Evolutionary conservation across 495 filamentous ascomycete genomes (phyloP).

Genomic region (Astrocystis sublimbata): DNA sequence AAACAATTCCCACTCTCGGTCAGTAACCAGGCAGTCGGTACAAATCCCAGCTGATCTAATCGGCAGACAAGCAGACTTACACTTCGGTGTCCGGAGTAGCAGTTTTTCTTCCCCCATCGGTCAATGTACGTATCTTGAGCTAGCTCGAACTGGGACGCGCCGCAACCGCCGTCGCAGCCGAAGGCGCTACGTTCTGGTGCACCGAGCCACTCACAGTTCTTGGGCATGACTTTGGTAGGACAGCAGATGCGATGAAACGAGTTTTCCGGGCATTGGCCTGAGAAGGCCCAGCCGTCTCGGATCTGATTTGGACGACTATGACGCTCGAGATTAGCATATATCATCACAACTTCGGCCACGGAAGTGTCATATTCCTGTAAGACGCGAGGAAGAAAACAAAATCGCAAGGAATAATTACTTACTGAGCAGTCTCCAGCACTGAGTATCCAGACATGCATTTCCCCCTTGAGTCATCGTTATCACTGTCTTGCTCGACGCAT

Average conservation of each 20-base stretch:
- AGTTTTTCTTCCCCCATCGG: conserved; percentile 16
- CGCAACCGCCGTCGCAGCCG: conserved; percentile 30
- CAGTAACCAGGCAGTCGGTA: neutral
- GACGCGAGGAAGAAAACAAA: neutral
- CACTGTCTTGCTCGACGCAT: neutral
- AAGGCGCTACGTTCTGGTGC: conserved; percentile 27
- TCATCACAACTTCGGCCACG: too few relatives aligned
- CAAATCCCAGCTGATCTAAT: neutral
- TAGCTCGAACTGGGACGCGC: conserved; percentile 28
- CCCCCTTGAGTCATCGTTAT: neutral
- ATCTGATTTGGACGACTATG: neutral
- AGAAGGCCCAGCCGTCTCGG: neutral
- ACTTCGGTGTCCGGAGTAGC: neutral
- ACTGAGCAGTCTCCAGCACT: neutral
- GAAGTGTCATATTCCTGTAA: neutral
- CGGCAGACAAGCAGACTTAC: neutral
- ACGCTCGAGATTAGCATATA: neutral
- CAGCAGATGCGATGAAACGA: conserved; percentile 40
- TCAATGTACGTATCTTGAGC: conserved; percentile 30
- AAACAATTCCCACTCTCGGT: neutral
- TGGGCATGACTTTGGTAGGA: conserved; percentile 32
- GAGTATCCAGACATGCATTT: neutral
- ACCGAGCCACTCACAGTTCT: conserved; percentile 37
- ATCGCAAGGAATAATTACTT: neutral
- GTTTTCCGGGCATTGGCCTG: conserved; percentile 19